phyloP scores from a whole-genome alignment of 768 basidiomycete genomes.

The Mycena venus region DNA sequence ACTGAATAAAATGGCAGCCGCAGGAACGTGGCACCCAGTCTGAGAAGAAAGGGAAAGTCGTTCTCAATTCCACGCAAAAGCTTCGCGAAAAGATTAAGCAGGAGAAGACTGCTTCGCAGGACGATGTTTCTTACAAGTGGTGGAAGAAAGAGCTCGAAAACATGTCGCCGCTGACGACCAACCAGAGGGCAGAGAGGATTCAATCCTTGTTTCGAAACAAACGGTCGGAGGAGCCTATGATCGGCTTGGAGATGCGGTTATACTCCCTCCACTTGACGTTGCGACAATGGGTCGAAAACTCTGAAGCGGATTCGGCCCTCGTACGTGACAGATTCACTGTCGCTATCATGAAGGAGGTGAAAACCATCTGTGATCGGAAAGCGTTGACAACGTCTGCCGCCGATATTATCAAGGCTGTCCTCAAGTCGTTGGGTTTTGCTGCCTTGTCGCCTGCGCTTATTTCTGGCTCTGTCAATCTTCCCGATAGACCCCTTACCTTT shows the following conservation, averaged over 20 bases:
- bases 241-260: slow-evolving; percentile 65
- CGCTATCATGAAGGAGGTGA: slow-evolving; percentile 61
- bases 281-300: slow-evolving; percentile 64
- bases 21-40: slow-evolving; percentile 1
- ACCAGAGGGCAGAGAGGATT: slow-evolving; percentile 49
- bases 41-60: slow-evolving; percentile 13
- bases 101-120: slow-evolving; percentile 58
- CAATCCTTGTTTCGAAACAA: slow-evolving; percentile 60
- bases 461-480: slow-evolving; percentile 24
- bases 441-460: slow-evolving; percentile 48
- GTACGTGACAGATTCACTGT: slow-evolving; percentile 63
- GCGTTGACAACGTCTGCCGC: slow-evolving; percentile 51
- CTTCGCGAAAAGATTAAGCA: slow-evolving; percentile 59
- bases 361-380: slow-evolving; percentile 55
- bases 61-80: slow-evolving; percentile 45
- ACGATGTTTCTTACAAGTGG: slow-evolving; percentile 61
- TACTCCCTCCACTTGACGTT: slow-evolving; percentile 68
- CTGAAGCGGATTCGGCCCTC: slow-evolving; percentile 48
- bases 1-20: not conserved
- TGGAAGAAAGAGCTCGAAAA: slow-evolving; percentile 62
- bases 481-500: slow-evolving; percentile 57
- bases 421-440: slow-evolving; percentile 63
- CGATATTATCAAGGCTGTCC: slow-evolving; percentile 53
- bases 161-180: slow-evolving; percentile 48
- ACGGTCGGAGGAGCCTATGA: slow-evolving; percentile 54